Evolutionary conservation across 1,139 yeast genomes (phyloP).

Genomic region (Suhomyces ambrosiae): DNA sequence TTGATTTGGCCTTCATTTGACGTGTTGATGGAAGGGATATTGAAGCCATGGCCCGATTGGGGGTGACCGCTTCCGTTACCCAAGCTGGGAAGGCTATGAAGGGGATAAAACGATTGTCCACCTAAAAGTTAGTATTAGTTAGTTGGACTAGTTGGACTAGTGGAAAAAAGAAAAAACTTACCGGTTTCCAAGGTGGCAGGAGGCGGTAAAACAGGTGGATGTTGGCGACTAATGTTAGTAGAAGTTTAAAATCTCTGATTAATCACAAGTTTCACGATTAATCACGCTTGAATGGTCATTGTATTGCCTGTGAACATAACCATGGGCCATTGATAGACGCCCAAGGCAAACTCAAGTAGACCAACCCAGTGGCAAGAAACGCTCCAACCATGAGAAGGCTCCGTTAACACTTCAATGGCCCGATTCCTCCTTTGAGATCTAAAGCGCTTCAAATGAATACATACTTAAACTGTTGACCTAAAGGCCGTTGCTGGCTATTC

Average conservation of each 20-base stretch:
- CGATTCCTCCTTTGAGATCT: too few relatives aligned
- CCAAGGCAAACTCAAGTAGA: too few relatives aligned
- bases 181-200: slow-evolving; percentile 57
- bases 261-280: too few relatives aligned
- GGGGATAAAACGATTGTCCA: slow-evolving; percentile 53
- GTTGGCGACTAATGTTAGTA: slow-evolving; percentile 45
- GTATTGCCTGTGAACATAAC: too few relatives aligned
- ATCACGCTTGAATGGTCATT: too few relatives aligned
- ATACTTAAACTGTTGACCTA: slow-evolving; percentile 51
- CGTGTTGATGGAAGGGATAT: slow-evolving; percentile 49
- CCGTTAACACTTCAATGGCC: too few relatives aligned
- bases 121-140: slow-evolving; percentile 26
- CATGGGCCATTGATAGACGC: too few relatives aligned
- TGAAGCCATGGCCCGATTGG: slow-evolving; percentile 45
- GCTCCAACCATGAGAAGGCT: too few relatives aligned
- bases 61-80: slow-evolving; percentile 45
- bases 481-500: slow-evolving; percentile 47
- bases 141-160: too few relatives aligned
- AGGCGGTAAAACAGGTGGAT: slow-evolving; percentile 58
- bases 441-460: too few relatives aligned
- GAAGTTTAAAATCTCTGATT: too few relatives aligned
- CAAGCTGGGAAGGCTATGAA: slow-evolving; percentile 55
- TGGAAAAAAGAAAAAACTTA: slow-evolving; percentile 24
- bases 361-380: too few relatives aligned
- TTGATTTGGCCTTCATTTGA: slow-evolving; percentile 28